Evolutionary conservation across 2,329 filamentous ascomycete species (phyloP).

Genomic region (Colletotrichum gloeosporioides): DNA sequence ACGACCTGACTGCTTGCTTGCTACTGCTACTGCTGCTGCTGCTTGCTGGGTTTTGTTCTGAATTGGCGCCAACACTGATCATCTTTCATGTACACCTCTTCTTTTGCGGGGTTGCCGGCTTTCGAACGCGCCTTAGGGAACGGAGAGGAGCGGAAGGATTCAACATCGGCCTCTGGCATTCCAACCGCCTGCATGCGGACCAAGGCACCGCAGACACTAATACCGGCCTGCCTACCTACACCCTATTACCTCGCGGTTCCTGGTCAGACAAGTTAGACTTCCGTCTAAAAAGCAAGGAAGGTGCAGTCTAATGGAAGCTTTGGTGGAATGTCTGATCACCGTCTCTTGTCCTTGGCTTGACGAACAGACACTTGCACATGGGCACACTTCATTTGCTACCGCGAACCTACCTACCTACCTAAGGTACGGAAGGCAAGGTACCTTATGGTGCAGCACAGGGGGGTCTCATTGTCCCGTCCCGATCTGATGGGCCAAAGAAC

Average conservation of each 20-base stretch:
- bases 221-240: neutral
- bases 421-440: neutral
- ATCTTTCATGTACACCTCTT: neutral
- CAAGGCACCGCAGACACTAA: neutral
- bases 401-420: neutral
- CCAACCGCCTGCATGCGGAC: neutral
- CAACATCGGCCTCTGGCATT: neutral
- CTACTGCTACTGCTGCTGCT: neutral
- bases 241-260: neutral
- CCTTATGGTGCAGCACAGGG: neutral
- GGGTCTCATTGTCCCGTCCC: neutral
- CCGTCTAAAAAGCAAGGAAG: neutral
- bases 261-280: neutral
- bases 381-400: neutral
- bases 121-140: neutral
- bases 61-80: neutral
- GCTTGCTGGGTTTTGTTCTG: neutral
- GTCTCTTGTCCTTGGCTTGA: neutral
- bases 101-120: neutral
- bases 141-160: neutral
- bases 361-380: neutral
- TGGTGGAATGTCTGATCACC: slow-evolving; percentile 8
- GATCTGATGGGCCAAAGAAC: neutral
- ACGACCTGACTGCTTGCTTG: neutral
- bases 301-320: neutral